A percentile compares a stretch with the other conserved stretches of the same genome.
These are phyloP conservation scores for Elsinoe batatas DNA, from an alignment of 2,329 filamentous ascomycete species.

Conservation along the genomic window DNA sequence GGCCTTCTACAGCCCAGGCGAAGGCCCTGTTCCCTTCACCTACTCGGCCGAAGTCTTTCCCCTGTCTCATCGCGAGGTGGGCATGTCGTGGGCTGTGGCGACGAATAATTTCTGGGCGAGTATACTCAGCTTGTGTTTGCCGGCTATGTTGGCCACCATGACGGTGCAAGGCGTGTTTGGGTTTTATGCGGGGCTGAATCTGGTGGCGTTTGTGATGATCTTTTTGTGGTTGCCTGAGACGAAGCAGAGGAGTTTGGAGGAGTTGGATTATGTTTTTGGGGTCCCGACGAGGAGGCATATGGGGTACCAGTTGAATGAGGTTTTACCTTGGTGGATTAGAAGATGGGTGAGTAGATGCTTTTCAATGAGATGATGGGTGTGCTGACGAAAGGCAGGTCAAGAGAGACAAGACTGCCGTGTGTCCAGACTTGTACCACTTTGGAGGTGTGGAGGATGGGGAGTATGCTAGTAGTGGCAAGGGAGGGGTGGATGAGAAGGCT, in stretches of 20 bases:
- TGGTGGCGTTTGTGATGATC: slow-evolving; percentile 52
- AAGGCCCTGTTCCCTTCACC: slow-evolving; percentile 37
- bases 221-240: slow-evolving; percentile 48
- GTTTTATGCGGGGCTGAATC: slow-evolving; percentile 47
- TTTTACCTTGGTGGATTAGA: too few species aligned
- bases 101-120: slow-evolving; percentile 41
- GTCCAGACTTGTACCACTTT: background rate
- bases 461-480: background rate
- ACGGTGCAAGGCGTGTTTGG: slow-evolving; percentile 47
- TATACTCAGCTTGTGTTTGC: slow-evolving; percentile 41
- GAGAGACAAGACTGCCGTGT: background rate
- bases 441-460: background rate
- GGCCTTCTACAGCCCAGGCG: slow-evolving; percentile 31
- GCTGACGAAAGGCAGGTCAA: background rate
- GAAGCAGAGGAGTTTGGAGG: slow-evolving; percentile 43
- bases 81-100: slow-evolving; percentile 24
- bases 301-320: too few species aligned
- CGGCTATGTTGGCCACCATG: slow-evolving; percentile 38
- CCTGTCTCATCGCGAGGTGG: slow-evolving; percentile 24
- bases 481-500: background rate
- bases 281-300: background rate
- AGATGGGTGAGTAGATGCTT: too few species aligned
- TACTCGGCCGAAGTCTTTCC: slow-evolving; percentile 29
- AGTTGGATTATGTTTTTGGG: slow-evolving; percentile 35
- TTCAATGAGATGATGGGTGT: background rate